Conservation (phyloP, 768 basidiomycete genomes). For the Collybiopsis confluens region DNA sequence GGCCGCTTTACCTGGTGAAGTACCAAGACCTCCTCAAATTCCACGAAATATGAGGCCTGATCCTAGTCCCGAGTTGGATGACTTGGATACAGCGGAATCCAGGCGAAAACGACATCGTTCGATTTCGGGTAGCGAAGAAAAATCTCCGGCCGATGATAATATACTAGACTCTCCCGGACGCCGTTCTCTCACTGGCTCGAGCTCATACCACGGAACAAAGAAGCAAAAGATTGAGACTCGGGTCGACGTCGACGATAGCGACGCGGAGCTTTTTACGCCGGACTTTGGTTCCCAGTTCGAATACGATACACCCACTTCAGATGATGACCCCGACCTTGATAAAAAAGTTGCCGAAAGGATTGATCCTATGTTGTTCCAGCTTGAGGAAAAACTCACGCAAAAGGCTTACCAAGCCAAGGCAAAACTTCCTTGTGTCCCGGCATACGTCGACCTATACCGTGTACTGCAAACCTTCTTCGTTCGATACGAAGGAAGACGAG, state of each 20-base stretch:
- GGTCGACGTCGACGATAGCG: background rate
- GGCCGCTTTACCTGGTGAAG: constrained; percentile 30
- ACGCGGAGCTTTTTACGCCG: constrained; percentile 2
- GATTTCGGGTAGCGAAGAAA: constrained; percentile 5
- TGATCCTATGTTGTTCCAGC: constrained; percentile 32
- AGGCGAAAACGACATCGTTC: constrained; percentile 8
- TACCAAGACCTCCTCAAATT: constrained; percentile 28
- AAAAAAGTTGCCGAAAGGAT: constrained; percentile 40
- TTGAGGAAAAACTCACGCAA: constrained; percentile 26
- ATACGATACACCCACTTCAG: constrained; percentile 26
- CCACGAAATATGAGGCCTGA: constrained; percentile 19
- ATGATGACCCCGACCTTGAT: constrained; percentile 33
- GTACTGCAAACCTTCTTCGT: constrained; percentile 50
- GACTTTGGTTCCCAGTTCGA: background rate
- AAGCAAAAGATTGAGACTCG: background rate
- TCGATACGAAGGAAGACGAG: constrained; percentile 35
- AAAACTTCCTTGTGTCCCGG: constrained; percentile 33
- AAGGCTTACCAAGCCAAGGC: constrained; percentile 43
- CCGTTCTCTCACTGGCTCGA: background rate
- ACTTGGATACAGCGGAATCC: constrained; percentile 12
- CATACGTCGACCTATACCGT: constrained; percentile 43
- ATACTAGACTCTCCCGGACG: background rate
- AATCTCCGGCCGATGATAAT: background rate
- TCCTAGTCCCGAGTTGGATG: constrained; percentile 14
- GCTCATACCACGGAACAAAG: background rate